Conservation (phyloP, 495 filamentous ascomycete genomes). For the Amorphotheca resinae region DNA sequence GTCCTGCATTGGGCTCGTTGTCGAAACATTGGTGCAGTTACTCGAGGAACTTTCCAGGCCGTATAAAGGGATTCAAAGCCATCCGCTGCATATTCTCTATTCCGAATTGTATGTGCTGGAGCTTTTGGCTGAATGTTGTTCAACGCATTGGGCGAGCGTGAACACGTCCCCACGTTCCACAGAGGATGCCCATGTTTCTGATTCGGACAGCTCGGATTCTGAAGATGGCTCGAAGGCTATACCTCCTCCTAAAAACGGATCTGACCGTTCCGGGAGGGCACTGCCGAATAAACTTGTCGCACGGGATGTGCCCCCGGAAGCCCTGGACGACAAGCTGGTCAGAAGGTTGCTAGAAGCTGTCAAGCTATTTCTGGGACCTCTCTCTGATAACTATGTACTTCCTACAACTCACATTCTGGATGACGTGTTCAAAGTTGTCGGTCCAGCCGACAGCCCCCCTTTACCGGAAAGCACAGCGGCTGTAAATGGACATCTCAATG, state of each 20-base stretch:
- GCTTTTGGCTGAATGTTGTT: constrained; percentile 51
- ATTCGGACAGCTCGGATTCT: constrained; percentile 19
- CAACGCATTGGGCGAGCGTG: constrained; percentile 39
- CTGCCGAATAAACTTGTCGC: constrained; percentile 11
- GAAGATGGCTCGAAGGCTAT: constrained; percentile 17
- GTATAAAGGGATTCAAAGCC: constrained; percentile 30
- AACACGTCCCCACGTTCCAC: constrained; percentile 13
- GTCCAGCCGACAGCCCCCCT: constrained; percentile 11
- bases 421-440: constrained; percentile 23
- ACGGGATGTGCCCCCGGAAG: constrained; percentile 9
- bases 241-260: background rate
- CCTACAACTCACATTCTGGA: constrained; percentile 16
- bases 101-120: constrained; percentile 48
- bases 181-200: constrained; percentile 14
- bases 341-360: constrained; percentile 16
- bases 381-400: constrained; percentile 22
- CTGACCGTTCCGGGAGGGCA: constrained; percentile 7
- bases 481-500: constrained; percentile 11
- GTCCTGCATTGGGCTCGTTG: constrained; percentile 36
- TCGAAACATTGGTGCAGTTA: constrained; percentile 41
- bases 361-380: constrained; percentile 18
- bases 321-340: constrained; percentile 15
- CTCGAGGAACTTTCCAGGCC: constrained; percentile 37
- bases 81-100: constrained; percentile 41
- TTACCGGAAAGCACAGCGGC: background rate